Percentiles rank a stretch among this genome's conserved stretches.
Evolutionary conservation across 2,329 filamentous ascomycete species (phyloP).

Genomic region (Domatiomyces catenatus): DNA sequence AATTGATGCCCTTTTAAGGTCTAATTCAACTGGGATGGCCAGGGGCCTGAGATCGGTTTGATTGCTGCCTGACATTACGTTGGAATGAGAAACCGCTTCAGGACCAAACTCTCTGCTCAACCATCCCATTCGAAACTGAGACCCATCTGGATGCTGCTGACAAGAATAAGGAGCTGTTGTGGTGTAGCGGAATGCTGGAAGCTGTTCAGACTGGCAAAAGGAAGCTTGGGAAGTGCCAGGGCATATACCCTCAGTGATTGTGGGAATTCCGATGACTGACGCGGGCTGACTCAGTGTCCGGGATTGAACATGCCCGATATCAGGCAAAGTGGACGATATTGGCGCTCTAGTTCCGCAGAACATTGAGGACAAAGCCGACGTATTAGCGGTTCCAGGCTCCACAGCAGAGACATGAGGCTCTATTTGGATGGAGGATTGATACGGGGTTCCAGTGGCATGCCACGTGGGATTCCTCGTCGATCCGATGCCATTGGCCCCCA

Average conservation of each 20-base stretch:
- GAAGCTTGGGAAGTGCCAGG: no score
- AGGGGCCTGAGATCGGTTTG: conserved; percentile 21
- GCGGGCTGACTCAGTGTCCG: no score
- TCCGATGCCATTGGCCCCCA: conserved; percentile 37
- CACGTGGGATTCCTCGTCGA: conserved; percentile 22
- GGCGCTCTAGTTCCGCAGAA: not conserved
- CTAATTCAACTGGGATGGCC: conserved; percentile 31
- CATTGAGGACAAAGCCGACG: conserved; percentile 31
- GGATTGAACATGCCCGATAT: no score
- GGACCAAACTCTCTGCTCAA: conserved; percentile 3
- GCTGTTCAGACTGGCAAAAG: no score
- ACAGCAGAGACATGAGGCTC: conserved; percentile 28
- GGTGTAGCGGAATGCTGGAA: no score
- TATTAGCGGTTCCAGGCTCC: conserved; percentile 30
- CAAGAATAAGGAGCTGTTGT: no score
- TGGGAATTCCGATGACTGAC: no score
- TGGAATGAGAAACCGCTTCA: conserved; percentile 11
- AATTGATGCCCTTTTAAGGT: conserved; percentile 66
- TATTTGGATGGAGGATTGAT: conserved; percentile 27
- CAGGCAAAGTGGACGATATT: not conserved
- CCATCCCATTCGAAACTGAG: no score
- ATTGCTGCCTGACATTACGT: conserved; percentile 21
- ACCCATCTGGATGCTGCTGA: no score
- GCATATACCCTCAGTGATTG: no score
- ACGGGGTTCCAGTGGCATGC: no score